phyloP scores from a whole-genome alignment of 345 rosid species.

The Tarenaya hassleriana region DNA sequence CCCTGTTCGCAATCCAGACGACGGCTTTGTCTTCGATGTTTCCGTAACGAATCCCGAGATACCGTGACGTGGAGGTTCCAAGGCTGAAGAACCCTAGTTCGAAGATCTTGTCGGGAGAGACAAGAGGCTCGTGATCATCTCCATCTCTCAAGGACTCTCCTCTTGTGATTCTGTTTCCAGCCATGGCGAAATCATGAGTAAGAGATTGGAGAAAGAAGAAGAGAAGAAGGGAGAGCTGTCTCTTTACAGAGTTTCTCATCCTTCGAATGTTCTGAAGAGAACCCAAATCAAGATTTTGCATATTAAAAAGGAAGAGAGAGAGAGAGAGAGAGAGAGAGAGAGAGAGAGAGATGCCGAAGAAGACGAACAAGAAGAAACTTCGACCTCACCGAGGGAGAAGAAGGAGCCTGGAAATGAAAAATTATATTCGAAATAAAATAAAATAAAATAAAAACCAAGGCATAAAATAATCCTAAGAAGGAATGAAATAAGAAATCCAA shows the following conservation, averaged over 20 bases:
- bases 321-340: too few species aligned
- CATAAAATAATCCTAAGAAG: too few species aligned
- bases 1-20: conserved; percentile 52
- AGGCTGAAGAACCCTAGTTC: conserved; percentile 36
- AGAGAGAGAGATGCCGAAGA: too few species aligned
- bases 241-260: conserved; percentile 17
- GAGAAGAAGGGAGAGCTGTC: conserved; percentile 10
- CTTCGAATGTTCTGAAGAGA: conserved; percentile 1
- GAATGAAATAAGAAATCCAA: too few species aligned
- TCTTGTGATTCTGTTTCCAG: conserved; percentile 20
- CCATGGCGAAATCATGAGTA: too few species aligned
- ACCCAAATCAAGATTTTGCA: conserved; percentile 14
- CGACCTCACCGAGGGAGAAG: too few species aligned
- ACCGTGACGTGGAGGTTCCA: conserved; percentile 14
- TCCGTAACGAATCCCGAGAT: conserved; percentile 28
- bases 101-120: conserved; percentile 24
- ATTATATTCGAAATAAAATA: too few species aligned
- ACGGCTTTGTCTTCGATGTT: conserved; percentile 32
- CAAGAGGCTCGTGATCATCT: conserved; percentile 12
- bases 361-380: too few species aligned
- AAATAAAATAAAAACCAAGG: too few species aligned
- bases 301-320: too few species aligned
- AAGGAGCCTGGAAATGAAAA: too few species aligned
- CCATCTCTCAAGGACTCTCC: conserved; percentile 28
- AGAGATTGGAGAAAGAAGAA: conserved; percentile 6